Conservation (phyloP, 1,284 basidiomycete genomes). For the Cutaneotrichosporon sp. region DNA sequence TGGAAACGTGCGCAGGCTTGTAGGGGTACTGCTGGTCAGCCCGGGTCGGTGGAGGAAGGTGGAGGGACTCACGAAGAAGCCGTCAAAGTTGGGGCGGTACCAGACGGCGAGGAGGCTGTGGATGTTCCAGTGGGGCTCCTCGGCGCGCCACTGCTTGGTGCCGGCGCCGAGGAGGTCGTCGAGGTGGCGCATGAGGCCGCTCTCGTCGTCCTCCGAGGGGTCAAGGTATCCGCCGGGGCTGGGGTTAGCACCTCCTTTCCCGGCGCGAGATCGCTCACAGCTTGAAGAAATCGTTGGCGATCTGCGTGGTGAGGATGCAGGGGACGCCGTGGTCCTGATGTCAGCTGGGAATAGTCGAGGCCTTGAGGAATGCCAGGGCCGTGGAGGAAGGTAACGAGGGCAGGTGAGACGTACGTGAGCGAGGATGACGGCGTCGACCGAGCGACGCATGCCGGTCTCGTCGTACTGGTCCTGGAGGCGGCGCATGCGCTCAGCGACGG, state of each 20-base stretch:
- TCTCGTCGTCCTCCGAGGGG: conserved; percentile 88
- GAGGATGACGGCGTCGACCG: conserved; percentile 94
- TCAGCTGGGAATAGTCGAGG: background rate
- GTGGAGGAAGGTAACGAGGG: too few species aligned
- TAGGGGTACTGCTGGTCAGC: conserved; percentile 77
- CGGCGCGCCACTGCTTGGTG: conserved; percentile 59
- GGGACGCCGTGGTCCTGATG: conserved; percentile 80
- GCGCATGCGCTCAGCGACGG: conserved; percentile 83
- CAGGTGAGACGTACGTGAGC: conserved; percentile 72
- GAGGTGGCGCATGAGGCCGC: conserved; percentile 82
- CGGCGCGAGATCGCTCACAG: conserved; percentile 72
- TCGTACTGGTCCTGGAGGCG: conserved; percentile 94
- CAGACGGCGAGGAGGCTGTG: conserved; percentile 92
- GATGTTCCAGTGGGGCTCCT: conserved; percentile 72
- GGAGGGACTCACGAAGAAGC: conserved; percentile 80
- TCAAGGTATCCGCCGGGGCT: conserved; percentile 98
- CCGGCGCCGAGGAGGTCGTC: conserved; percentile 77
- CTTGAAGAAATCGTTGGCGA: conserved; percentile 98
- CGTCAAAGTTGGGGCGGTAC: conserved; percentile 98
- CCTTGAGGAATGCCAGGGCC: background rate
- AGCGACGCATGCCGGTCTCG: conserved; percentile 90
- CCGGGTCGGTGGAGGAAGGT: background rate
- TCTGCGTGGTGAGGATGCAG: conserved; percentile 95
- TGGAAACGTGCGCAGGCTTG: conserved; percentile 92
- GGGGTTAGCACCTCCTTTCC: background rate